phyloP scores from a whole-genome alignment of 306 rosid species.

The Senna tora region DNA sequence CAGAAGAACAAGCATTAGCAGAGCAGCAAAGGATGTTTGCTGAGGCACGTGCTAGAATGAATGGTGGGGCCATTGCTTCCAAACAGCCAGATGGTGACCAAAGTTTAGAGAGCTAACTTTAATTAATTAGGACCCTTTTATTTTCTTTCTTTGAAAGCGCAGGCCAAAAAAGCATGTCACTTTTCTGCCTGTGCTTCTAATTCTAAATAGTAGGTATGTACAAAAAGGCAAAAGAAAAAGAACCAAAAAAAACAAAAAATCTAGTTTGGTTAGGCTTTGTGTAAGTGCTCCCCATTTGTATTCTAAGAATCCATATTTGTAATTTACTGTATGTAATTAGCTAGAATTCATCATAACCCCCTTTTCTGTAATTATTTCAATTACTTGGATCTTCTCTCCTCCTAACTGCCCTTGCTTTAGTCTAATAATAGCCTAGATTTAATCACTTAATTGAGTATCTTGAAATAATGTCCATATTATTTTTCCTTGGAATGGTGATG shows the following conservation, averaged over 20 bases:
- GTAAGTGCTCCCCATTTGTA: conserved; percentile 58
- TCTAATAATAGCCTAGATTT: conserved; percentile 31
- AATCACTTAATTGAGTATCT: neutral
- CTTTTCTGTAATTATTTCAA: conserved; percentile 46
- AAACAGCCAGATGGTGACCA: conserved; percentile 87
- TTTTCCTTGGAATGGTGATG: neutral
- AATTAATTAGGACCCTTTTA: conserved; percentile 53
- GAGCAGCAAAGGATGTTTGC: conserved; percentile 99
- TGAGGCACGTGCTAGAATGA: conserved; percentile 97
- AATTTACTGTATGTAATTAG: conserved; percentile 68
- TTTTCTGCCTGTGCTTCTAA: conserved; percentile 53
- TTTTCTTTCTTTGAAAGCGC: conserved; percentile 46
- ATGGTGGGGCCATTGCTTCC: conserved; percentile 63
- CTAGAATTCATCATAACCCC: conserved; percentile 46
- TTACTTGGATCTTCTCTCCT: conserved; percentile 26
- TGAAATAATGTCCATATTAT: neutral
- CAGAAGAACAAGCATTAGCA: conserved; percentile 94
- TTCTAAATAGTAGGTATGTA: conserved; percentile 14
- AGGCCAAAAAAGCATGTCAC: conserved; percentile 58
- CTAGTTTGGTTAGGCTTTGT: conserved; percentile 58
- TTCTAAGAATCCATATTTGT: conserved; percentile 62
- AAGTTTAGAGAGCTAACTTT: conserved; percentile 81
- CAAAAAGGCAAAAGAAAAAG: conserved; percentile 19
- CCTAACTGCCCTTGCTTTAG: conserved; percentile 22
- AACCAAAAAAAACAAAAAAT: conserved; percentile 37